A percentile compares a stretch with the other conserved stretches of the same genome.
These are phyloP conservation scores for Aquilaria sinensis DNA, from an alignment of 345 rosid genomes.

Conservation along the genomic window DNA sequence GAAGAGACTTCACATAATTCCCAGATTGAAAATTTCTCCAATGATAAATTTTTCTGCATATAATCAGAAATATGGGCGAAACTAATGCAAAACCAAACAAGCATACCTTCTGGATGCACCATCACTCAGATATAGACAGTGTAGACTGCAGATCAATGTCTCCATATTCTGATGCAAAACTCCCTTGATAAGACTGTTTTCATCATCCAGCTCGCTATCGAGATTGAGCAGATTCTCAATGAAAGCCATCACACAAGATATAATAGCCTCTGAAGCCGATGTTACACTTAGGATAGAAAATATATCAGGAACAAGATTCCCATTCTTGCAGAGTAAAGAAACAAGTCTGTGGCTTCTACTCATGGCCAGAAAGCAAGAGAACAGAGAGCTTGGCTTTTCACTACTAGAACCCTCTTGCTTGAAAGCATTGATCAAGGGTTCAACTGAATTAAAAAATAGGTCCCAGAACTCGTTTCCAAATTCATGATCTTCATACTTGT, in stretches of 20 bases:
- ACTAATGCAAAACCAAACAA: slow-evolving; percentile 2
- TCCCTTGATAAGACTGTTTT: slow-evolving; percentile 28
- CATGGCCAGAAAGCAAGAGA: slow-evolving; percentile 92
- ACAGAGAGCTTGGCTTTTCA: slow-evolving; percentile 84
- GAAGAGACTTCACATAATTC: too few species aligned
- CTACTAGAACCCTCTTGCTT: slow-evolving; percentile 94
- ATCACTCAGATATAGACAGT: slow-evolving; percentile 48
- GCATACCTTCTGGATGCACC: slow-evolving; percentile 56
- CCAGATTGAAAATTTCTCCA: too few species aligned
- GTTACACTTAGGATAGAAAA: slow-evolving; percentile 62
- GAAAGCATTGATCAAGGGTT: slow-evolving; percentile 64
- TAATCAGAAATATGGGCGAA: not conserved
- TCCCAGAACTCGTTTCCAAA: slow-evolving; percentile 79
- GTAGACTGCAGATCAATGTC: slow-evolving; percentile 61
- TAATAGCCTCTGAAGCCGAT: slow-evolving; percentile 80
- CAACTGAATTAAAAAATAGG: slow-evolving; percentile 67
- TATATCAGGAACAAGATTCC: slow-evolving; percentile 68
- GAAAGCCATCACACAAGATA: slow-evolving; percentile 60
- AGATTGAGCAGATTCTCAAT: slow-evolving; percentile 74
- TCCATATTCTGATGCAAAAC: slow-evolving; percentile 53
- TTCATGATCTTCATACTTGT: slow-evolving; percentile 73
- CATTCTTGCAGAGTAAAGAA: slow-evolving; percentile 52
- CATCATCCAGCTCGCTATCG: slow-evolving; percentile 49
- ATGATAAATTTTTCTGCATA: not conserved
- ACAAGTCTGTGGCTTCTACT: slow-evolving; percentile 65